phyloP scores from a whole-genome alignment of 2,329 filamentous ascomycete species.

The Trichoderma pleuroti region DNA sequence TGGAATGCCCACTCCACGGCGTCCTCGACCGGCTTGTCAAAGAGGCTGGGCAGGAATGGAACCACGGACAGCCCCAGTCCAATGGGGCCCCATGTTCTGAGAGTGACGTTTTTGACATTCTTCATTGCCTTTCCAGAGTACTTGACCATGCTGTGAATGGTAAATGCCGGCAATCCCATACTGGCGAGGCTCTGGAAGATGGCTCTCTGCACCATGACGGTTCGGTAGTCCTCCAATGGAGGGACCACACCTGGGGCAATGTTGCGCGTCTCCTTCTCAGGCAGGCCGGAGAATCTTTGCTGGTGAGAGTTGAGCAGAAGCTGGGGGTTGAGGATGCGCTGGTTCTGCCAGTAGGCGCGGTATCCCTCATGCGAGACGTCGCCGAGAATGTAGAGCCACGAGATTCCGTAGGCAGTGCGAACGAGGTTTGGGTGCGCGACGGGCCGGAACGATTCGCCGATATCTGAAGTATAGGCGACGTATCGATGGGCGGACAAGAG shows the following conservation, averaged over 20 bases:
- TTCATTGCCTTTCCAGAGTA: slow-evolving; percentile 88
- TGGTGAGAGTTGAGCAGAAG: slow-evolving; percentile 51
- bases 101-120: slow-evolving; percentile 66
- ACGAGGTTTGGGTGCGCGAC: slow-evolving; percentile 84
- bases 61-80: slow-evolving; percentile 76
- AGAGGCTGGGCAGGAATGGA: slow-evolving; percentile 77
- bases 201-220: slow-evolving; percentile 85
- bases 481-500: slow-evolving; percentile 90
- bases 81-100: slow-evolving; percentile 87
- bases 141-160: slow-evolving; percentile 86
- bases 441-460: slow-evolving; percentile 93
- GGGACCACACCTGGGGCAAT: slow-evolving; percentile 47
- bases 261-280: slow-evolving; percentile 30
- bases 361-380: slow-evolving; percentile 93
- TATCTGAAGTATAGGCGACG: slow-evolving; percentile 93
- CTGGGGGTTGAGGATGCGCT: slow-evolving; percentile 67
- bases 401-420: slow-evolving; percentile 79
- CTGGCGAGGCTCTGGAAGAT: slow-evolving; percentile 87
- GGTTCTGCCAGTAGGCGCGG: slow-evolving; percentile 88
- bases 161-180: slow-evolving; percentile 93
- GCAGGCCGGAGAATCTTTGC: slow-evolving; percentile 47
- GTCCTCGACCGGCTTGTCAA: slow-evolving; percentile 89
- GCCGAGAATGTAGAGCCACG: slow-evolving; percentile 87
- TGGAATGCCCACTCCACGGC: slow-evolving; percentile 90
- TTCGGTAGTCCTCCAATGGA: slow-evolving; percentile 82